Base-by-base conservation (phyloP, 2,329 filamentous ascomycete species). In the Colletotrichum sp. region DNA sequence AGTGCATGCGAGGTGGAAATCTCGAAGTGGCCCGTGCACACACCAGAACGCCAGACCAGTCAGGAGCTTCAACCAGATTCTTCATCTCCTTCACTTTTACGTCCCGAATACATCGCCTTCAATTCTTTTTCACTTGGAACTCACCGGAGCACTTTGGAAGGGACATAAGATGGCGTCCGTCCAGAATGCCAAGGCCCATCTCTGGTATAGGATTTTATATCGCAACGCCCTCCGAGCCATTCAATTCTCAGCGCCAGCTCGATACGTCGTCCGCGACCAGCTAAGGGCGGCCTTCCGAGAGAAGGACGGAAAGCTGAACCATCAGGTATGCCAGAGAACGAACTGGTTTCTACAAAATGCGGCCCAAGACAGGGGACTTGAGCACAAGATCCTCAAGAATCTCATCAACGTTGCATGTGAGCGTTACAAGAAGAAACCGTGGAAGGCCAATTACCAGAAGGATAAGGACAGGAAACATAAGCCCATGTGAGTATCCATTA, bases 351-450 rank as follows among this genome's bases (percentile, higher is more conserved):
- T 96, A 2, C 84, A 91, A 36, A 90, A 91, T 55, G 95, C 95
- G 6, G 89, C 90, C 2, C 87, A 84, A 76, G 88, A 91, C 79
- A 90, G 84, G 71, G 94, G 94, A 0, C 79, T 95, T 36, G 95
- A 96, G 86, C 94, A 96, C 82, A 89, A 85, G 71, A 89, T 97
- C 10, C 81, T 96, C 71, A 94, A 92, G 84, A 96, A 94, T 78
- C 82, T 96, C 64, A 79, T 95, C 81, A 75, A 81, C 83, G 77
- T 87, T 85, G 77, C 74, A 32, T 32, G 61, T 4, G 84, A 87
- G 78, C 82, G 84, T 76, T 75, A 77, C 72, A 73, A 80, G 66
- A 79, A 83, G 36, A 80, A 79, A 76, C 38, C 66, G 66, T 81
- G 85, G 83, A 82, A 71, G 78, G 24, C 78, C 10, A 48, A 15